Percentiles rank a stretch among this genome's conserved stretches.
These are phyloP conservation scores for Hypericum perforatum DNA, from an alignment of 345 rosid genomes.

Conservation along the genomic window DNA sequence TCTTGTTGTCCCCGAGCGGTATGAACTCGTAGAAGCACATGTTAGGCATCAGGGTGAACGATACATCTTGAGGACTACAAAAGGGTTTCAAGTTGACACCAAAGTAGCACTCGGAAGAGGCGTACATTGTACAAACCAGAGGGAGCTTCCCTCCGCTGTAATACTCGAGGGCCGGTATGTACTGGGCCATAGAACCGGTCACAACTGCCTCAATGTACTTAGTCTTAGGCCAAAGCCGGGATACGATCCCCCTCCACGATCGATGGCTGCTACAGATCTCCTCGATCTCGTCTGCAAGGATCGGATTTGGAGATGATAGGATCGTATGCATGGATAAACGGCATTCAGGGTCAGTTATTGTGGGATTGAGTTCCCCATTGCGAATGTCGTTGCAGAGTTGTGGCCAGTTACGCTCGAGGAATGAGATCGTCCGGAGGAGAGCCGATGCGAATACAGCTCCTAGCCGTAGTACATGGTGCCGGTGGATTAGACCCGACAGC, in stretches of 20 bases:
- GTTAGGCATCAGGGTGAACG: conserved; percentile 52
- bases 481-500: conserved; percentile 46
- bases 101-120: conserved; percentile 62
- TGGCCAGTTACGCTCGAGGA: conserved; percentile 51
- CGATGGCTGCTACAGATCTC: conserved; percentile 34
- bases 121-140: conserved; percentile 55
- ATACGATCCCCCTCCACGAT: conserved; percentile 57
- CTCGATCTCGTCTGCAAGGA: conserved; percentile 42
- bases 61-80: conserved; percentile 43
- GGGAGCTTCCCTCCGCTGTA: conserved; percentile 50
- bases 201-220: conserved; percentile 63
- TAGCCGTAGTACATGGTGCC: conserved; percentile 41
- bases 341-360: conserved; percentile 41
- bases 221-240: conserved; percentile 52
- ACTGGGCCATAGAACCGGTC: conserved; percentile 67
- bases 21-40: conserved; percentile 60
- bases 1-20: conserved; percentile 42
- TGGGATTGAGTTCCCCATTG: conserved; percentile 26
- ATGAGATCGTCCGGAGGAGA: conserved; percentile 45
- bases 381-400: conserved; percentile 43
- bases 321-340: conserved; percentile 28
- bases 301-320: conserved; percentile 28
- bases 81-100: conserved; percentile 61
- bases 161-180: conserved; percentile 46
- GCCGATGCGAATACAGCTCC: conserved; percentile 66